Base-by-base conservation (phyloP, 225 moss, liverwort and hornwort species). In the Asterella californica region DNA sequence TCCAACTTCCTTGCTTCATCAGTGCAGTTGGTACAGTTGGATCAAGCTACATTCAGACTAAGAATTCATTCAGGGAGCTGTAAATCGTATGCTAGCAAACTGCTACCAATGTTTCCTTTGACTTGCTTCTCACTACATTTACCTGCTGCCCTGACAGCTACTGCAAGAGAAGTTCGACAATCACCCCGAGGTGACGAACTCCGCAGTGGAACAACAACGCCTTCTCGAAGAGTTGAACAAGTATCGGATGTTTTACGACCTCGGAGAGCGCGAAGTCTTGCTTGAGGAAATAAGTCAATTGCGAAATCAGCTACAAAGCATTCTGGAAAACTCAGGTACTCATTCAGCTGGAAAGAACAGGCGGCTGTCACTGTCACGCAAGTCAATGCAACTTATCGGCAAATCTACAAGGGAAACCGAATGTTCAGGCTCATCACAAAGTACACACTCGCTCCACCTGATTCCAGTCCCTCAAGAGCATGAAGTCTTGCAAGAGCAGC, bases 81-180 rank as follows among this genome's bases (percentile, higher is more conserved):
- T n/a, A n/a, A n/a, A n/a, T n/a, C n/a, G n/a, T n/a, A n/a, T n/a
- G n/a, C n/a, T n/a, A n/a, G 53, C 5, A 63, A 27, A 11, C 63
- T 30, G 63, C 29, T 27, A 2, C 6, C n/a, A 27, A 3, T 22
- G 4, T 27, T 53, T 53, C 53, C 6, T 10, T 65, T 27, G n/a
- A n/a, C 57, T 57, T 12, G 12, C 57, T 57, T 36, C 46, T 48
- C 47, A 46, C 42, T 15, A 25, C 47, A 25, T 25, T n/a, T 8
- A 47, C 25, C 36, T 47, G 46, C 47, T 71, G 27, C 10, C 10
- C 47, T 68, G 29, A 42, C 90, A 96, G 96, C 82, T 92, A 75
- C 84, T 96, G 76, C 90, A 94, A 86, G 90, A 91, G 61, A 96
- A 94, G 64, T 94, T 89, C 34, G 86, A 90, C 53, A 88, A 94